Evolutionary conservation across 78 protist species (phyloP), one percentile per base, ranked within the genome.

Genomic region (Dictyostelium firmibasis): DNA sequence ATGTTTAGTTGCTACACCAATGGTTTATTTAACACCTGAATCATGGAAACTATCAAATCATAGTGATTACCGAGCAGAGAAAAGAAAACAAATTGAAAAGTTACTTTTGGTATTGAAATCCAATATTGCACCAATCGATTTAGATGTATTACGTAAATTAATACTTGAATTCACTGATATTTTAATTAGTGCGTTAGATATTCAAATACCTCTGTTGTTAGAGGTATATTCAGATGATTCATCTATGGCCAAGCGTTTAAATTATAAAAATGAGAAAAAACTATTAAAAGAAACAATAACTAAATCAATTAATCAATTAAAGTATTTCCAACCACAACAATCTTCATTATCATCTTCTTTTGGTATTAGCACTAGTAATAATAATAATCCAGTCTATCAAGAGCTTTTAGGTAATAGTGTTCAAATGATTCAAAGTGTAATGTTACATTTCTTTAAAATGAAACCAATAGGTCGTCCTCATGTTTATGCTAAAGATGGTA

Each of bases 221-320:
- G 84, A 78, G 29, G 84, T 78, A 6, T 78, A 36, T 43, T n/a
- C 47, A 7, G 84, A 78, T 43, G 84, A 78, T n/a, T n/a, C 38
- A 0, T 35, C 82, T 0, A 20, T 27, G 23, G n/a, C 35, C 1
- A 78, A 78, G 44, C n/a, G 36, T 11, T 27, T 43, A 27, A 78
- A 78, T 13, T 78, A 62, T 33, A 43, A 57, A 18, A 23, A 31
- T 13, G 84, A 78, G 29, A 78, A 62, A 78, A 78, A 78, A 43
- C 35, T 27, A 43, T 25, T 78, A 4, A 25, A 23, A 25, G 64
- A 36, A 16, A 78, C 64, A 18, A 78, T 78, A 5, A n/a, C 43
- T 11, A 43, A 78, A 36, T 36, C 67, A 10, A 78, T 78, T 11
- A 36, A 78, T 13, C 35, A 36, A 44, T 43, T 78, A 4, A 78